These are phyloP conservation scores for Lactifluus hygrophoroides DNA, from an alignment of 768 basidiomycete genomes.

Conservation along the genomic window DNA sequence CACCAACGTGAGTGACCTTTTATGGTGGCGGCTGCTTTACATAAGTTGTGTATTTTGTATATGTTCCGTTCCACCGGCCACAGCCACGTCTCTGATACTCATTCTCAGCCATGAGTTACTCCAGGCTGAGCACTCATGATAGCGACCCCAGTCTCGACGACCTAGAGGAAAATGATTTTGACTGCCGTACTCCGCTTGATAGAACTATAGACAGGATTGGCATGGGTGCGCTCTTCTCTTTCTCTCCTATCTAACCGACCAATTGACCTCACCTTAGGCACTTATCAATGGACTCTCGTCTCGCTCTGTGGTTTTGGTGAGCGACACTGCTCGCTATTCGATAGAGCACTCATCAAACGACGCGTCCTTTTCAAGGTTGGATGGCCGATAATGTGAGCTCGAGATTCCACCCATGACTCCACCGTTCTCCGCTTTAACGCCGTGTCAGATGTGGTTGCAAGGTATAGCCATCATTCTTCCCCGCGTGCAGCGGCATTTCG, in stretches of 20 bases:
- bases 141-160: slow-evolving; percentile 29
- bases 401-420: not conserved
- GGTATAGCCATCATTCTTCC: slow-evolving; percentile 90
- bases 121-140: slow-evolving; percentile 27
- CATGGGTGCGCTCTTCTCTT: slow-evolving; percentile 50
- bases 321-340: slow-evolving; percentile 24
- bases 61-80: slow-evolving; percentile 34
- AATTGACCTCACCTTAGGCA: slow-evolving; percentile 31
- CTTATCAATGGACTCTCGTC: slow-evolving; percentile 74
- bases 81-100: slow-evolving; percentile 41
- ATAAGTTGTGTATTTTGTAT: not conserved
- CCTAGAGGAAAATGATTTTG: slow-evolving; percentile 23
- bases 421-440: not conserved
- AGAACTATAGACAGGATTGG: slow-evolving; percentile 86
- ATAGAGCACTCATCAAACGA: not conserved
- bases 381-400: slow-evolving; percentile 78
- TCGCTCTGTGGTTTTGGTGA: slow-evolving; percentile 84
- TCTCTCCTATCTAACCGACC: not conserved
- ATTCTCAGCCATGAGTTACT: slow-evolving; percentile 32
- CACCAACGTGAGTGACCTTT: too few species aligned
- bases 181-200: slow-evolving; percentile 47
- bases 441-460: slow-evolving; percentile 83
- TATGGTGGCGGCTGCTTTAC: too few species aligned
- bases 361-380: slow-evolving; percentile 51
- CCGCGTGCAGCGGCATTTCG: slow-evolving; percentile 86